phyloP scores from a whole-genome alignment of 306 rosid genomes.

The Sechiopsis laciniata region DNA sequence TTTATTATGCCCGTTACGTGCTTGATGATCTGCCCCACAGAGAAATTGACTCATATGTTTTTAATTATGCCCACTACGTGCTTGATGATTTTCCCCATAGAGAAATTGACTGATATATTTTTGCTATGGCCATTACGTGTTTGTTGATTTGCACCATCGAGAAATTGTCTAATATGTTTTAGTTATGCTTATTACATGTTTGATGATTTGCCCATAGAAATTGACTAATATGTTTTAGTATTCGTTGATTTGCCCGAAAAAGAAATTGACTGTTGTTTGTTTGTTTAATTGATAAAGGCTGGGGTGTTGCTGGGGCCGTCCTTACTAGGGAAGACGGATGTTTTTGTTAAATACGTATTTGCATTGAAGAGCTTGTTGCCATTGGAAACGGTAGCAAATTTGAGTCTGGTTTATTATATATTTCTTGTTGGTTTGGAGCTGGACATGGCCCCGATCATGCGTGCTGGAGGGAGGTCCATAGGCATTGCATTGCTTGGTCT shows the following conservation, averaged over 20 bases:
- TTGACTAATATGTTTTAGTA: background rate
- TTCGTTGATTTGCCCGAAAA: too few relatives aligned
- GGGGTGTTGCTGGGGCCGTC: conserved; percentile 36
- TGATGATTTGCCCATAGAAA: background rate
- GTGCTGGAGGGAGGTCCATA: conserved; percentile 28
- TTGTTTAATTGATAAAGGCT: conserved; percentile 21
- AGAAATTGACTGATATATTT: too few relatives aligned
- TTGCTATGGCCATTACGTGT: too few relatives aligned
- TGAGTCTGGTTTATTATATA: conserved; percentile 35
- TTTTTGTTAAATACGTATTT: background rate
- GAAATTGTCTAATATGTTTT: too few relatives aligned
- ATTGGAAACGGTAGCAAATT: conserved; percentile 28
- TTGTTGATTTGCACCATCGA: too few relatives aligned
- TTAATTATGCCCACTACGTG: too few relatives aligned
- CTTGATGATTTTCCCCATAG: too few relatives aligned
- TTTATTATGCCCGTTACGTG: too few relatives aligned
- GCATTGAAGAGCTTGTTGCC: conserved; percentile 20
- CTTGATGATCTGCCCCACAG: too few relatives aligned
- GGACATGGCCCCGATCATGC: conserved; percentile 27
- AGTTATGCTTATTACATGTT: background rate
- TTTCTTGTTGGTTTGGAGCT: conserved; percentile 44
- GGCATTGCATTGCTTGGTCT: conserved; percentile 33
- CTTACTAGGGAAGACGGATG: background rate
- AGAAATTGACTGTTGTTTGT: background rate
- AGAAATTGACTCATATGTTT: too few relatives aligned